Evolutionary conservation across 371 early-diverging fungal species (phyloP).

Genomic region (Syncephalastrum contaminatum): DNA sequence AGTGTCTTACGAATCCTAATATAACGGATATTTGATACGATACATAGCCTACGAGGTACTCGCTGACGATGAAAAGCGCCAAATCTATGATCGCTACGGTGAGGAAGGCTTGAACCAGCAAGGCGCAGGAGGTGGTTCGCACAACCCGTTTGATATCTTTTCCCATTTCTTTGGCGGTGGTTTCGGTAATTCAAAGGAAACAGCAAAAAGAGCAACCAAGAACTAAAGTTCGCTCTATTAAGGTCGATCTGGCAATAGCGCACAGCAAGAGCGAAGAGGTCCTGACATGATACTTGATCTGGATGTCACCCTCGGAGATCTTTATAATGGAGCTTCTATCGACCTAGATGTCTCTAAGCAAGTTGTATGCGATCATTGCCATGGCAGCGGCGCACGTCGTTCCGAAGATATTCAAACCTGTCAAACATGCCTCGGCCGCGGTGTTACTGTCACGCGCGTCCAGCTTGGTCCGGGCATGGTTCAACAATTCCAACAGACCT

Average conservation of each 20-base stretch:
- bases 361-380: conserved; percentile 89
- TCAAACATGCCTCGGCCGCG: conserved; percentile 76
- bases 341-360: conserved; percentile 93
- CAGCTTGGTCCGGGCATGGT: conserved; percentile 91
- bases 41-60: conserved; percentile 88
- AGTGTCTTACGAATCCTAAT: background rate
- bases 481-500: conserved; percentile 92
- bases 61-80: conserved; percentile 86
- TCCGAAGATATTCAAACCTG: conserved; percentile 86
- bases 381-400: conserved; percentile 89
- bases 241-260: background rate
- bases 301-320: conserved; percentile 84
- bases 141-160: conserved; percentile 94
- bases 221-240: background rate
- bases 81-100: conserved; percentile 90
- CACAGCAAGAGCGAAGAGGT: conserved; percentile 56
- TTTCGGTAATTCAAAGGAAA: conserved; percentile 6
- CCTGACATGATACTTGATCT: conserved; percentile 75
- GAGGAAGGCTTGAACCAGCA: conserved; percentile 89
- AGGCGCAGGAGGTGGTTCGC: conserved; percentile 64
- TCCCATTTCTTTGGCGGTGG: conserved; percentile 85
- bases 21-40: conserved; percentile 1
- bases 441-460: conserved; percentile 79
- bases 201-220: conserved; percentile 5
- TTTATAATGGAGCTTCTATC: conserved; percentile 80